Percentiles rank a stretch among this genome's conserved stretches.
Evolutionary conservation across 768 basidiomycete species (phyloP).

Genomic region (Termitomyces sp.): DNA sequence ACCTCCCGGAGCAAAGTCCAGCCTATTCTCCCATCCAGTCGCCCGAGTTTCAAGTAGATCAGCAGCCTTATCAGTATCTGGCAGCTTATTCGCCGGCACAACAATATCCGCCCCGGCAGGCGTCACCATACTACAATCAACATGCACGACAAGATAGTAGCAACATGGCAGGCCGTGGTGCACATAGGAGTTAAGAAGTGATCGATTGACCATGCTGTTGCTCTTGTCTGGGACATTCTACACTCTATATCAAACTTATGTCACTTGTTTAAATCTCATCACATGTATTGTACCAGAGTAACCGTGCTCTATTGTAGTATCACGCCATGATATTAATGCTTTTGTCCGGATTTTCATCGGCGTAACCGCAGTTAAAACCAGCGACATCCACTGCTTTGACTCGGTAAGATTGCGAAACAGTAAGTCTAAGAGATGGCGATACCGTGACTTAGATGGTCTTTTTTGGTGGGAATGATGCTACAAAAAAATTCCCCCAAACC

Average conservation of each 20-base stretch:
- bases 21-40: conserved; percentile 19
- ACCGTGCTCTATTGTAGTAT: background rate
- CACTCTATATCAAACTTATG: background rate
- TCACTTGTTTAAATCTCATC: background rate
- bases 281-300: conserved; percentile 7
- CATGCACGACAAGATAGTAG: conserved; percentile 21
- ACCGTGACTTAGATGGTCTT: too few relatives aligned
- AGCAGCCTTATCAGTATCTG: conserved; percentile 12
- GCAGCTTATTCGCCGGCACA: conserved; percentile 10
- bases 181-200: conserved; percentile 28
- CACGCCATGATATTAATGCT: background rate
- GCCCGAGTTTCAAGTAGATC: conserved; percentile 14
- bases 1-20: conserved; percentile 20
- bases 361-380: background rate
- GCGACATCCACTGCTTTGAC: too few relatives aligned
- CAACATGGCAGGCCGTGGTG: conserved; percentile 36
- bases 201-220: background rate
- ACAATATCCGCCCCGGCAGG: conserved; percentile 23
- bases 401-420: too few relatives aligned
- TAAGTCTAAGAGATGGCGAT: too few relatives aligned
- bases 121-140: conserved; percentile 20
- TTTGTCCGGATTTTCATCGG: background rate
- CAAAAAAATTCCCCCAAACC: too few relatives aligned
- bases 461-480: too few relatives aligned
- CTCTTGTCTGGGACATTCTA: background rate